These are phyloP conservation scores for Nemania sp. DNA, from an alignment of 2,329 filamentous ascomycete genomes.

Conservation along the genomic window DNA sequence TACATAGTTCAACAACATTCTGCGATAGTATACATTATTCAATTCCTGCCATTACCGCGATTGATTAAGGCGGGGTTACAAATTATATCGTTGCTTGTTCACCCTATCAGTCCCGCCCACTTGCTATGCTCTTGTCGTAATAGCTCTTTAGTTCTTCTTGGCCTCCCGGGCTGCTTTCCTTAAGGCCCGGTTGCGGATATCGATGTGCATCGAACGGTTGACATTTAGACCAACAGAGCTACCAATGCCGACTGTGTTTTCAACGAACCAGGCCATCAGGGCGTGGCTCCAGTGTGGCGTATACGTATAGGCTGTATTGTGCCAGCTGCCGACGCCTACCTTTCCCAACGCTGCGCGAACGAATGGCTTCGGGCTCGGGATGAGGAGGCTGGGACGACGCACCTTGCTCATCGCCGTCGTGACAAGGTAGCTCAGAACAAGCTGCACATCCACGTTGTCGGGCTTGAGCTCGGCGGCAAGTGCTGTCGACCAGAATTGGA, in stretches of 20 bases:
- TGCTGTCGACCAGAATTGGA: constrained; percentile 94
- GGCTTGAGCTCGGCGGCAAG: constrained; percentile 85
- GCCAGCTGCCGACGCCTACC: constrained; percentile 83
- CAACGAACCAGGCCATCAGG: constrained; percentile 85
- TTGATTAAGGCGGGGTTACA: too few relatives aligned
- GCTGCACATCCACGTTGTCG: constrained; percentile 86
- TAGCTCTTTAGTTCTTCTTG: constrained; percentile 66
- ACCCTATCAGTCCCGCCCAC: constrained; percentile 14
- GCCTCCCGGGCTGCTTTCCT: constrained; percentile 85
- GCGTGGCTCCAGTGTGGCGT: constrained; percentile 96
- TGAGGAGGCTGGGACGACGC: constrained; percentile 78
- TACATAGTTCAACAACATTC: too few relatives aligned
- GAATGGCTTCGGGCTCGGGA: constrained; percentile 86
- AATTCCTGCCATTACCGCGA: neutral
- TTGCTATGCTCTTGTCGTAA: neutral
- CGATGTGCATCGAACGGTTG: constrained; percentile 79
- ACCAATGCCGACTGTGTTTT: constrained; percentile 66
- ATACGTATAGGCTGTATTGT: constrained; percentile 83
- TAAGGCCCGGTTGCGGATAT: constrained; percentile 84
- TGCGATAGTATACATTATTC: too few relatives aligned
- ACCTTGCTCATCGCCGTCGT: constrained; percentile 98
- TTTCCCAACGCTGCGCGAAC: constrained; percentile 83
- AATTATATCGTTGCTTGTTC: neutral
- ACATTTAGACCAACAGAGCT: constrained; percentile 60
- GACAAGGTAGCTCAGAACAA: constrained; percentile 92